phyloP scores from a whole-genome alignment of 306 rosid species.

The Cicer bijugum region DNA sequence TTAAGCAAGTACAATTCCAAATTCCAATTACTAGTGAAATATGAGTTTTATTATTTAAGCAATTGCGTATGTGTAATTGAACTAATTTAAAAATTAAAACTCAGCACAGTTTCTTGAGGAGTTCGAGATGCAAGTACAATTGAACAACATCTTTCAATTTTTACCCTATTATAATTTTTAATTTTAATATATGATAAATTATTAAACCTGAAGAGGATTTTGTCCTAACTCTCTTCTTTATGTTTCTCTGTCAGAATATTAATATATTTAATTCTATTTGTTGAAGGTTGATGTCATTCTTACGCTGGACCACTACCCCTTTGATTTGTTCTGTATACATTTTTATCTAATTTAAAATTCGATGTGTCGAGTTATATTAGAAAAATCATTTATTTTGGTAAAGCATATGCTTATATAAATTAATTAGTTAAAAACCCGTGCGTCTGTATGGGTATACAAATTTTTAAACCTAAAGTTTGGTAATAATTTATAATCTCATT shows the following conservation, averaged over 20 bases:
- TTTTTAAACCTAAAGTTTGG: too few relatives aligned
- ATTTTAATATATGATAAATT: too few relatives aligned
- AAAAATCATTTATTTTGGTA: constrained; percentile 2
- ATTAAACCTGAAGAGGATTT: constrained; percentile 26
- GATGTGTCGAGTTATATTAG: background rate
- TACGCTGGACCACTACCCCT: constrained; percentile 43
- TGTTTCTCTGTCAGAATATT: constrained; percentile 26
- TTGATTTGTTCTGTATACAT: background rate
- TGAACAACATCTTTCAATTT: constrained; percentile 49
- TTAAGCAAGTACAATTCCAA: too few relatives aligned
- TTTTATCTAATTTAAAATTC: background rate
- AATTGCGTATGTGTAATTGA: constrained; percentile 49
- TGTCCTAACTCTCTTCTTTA: background rate
- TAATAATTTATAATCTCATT: too few relatives aligned
- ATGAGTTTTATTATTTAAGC: constrained; percentile 36
- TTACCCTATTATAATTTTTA: background rate
- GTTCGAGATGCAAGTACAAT: constrained; percentile 67
- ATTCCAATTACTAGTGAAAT: background rate
- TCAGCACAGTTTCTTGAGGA: constrained; percentile 50
- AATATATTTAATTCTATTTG: constrained; percentile 22
- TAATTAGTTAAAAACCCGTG: too few relatives aligned
- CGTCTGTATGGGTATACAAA: too few relatives aligned
- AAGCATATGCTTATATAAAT: background rate
- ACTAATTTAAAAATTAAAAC: constrained; percentile 37
- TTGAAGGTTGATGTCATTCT: constrained; percentile 42